Percentiles rank a stretch among this genome's conserved stretches.
Evolutionary conservation across 73 alveolate genomes (phyloP).

Genomic region (Paramecium sexaurelia): DNA sequence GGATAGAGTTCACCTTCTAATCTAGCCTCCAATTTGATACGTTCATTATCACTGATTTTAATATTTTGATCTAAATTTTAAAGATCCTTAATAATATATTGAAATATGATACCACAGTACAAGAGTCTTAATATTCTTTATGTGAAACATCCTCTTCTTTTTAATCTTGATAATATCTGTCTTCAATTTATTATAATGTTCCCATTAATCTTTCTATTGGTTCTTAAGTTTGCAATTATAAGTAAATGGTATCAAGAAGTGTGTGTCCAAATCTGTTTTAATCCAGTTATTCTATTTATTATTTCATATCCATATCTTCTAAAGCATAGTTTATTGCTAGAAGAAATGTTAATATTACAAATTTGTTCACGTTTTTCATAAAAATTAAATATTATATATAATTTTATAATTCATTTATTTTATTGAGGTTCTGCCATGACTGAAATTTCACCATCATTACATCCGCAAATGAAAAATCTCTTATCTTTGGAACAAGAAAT

Average conservation of each 20-base stretch:
- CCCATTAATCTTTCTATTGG: conserved; percentile 55
- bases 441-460: conserved; percentile 85
- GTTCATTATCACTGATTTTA: neutral
- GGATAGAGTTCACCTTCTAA: conserved; percentile 59
- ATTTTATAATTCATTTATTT: conserved; percentile 16
- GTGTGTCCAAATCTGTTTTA: conserved; percentile 4
- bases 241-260: conserved; percentile 10
- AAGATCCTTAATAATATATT: neutral
- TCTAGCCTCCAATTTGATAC: conserved; percentile 45
- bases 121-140: conserved; percentile 30
- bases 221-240: conserved; percentile 3
- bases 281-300: neutral
- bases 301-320: conserved; percentile 34
- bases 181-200: conserved; percentile 27
- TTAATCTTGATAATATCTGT: conserved; percentile 10
- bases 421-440: conserved; percentile 83
- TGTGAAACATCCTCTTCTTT: conserved; percentile 45
- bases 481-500: conserved; percentile 72
- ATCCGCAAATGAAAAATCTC: conserved; percentile 82
- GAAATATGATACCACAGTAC: neutral
- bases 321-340: neutral
- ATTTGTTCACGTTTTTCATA: neutral
- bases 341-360: neutral
- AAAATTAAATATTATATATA: neutral
- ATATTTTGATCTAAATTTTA: neutral